Evolutionary conservation across 2,329 filamentous ascomycete genomes (phyloP).

Genomic region (Botrytis aclada): DNA sequence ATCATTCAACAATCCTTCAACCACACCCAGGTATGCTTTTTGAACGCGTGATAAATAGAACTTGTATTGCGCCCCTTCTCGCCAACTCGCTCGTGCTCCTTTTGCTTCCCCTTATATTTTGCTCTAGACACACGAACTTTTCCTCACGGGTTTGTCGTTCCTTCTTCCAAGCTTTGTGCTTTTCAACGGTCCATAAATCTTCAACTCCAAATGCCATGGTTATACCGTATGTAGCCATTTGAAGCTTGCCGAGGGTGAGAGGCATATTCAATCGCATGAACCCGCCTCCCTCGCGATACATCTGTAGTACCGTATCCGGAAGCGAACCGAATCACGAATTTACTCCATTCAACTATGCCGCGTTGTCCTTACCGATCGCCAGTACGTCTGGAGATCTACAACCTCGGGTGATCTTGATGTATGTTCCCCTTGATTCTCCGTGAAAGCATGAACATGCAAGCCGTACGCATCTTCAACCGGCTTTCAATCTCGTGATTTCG

Average conservation of each 20-base stretch:
- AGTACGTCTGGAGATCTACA: background rate
- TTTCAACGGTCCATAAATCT: background rate
- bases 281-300: background rate
- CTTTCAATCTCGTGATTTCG: background rate
- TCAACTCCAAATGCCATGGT: background rate
- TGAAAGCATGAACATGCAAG: background rate
- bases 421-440: background rate
- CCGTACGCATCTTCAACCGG: background rate
- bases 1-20: background rate
- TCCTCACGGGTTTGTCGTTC: background rate
- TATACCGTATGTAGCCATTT: background rate
- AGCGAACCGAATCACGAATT: background rate
- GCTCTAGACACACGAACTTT: background rate
- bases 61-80: background rate
- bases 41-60: background rate
- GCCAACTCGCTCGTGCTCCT: background rate
- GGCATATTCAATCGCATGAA: background rate
- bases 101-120: background rate
- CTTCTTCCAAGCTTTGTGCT: background rate
- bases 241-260: background rate
- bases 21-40: background rate
- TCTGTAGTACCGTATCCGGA: background rate
- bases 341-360: background rate
- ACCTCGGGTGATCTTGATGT: background rate
- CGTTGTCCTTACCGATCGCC: background rate